phyloP scores from a whole-genome alignment of 108 stramenopile species.

The Fistulifera pelliculosa region DNA sequence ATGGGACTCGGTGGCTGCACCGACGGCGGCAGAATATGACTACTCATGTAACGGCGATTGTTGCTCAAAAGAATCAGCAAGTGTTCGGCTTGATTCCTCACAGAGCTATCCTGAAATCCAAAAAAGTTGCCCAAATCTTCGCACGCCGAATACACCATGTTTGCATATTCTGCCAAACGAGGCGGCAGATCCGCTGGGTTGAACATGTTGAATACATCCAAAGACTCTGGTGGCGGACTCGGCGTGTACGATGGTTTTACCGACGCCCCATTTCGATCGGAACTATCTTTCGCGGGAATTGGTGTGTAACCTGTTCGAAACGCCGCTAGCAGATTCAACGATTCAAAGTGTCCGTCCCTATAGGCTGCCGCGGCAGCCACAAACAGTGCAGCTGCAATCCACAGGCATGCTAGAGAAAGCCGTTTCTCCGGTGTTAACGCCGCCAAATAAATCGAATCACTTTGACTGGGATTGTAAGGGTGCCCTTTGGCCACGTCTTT shows the following conservation, averaged over 20 bases:
- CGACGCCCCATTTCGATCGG: conserved; percentile 10
- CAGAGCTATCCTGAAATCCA: conserved; percentile 87
- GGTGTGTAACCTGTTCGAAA: conserved; percentile 10
- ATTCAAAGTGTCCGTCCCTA: conserved; percentile 36
- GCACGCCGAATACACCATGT: conserved; percentile 88
- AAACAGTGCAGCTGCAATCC: conserved; percentile 45
- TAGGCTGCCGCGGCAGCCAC: conserved; percentile 45
- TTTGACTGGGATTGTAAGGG: conserved; percentile 19
- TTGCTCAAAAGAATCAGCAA: conserved; percentile 87
- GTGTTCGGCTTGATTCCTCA: conserved; percentile 95
- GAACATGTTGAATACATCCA: conserved; percentile 80
- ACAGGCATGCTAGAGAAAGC: conserved; percentile 27
- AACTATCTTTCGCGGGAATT: conserved; percentile 13
- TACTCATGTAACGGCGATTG: conserved; percentile 93
- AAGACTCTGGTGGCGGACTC: conserved; percentile 26
- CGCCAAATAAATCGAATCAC: neutral
- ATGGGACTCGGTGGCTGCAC: conserved; percentile 82
- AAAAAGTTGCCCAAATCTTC: conserved; percentile 92
- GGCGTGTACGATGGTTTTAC: conserved; percentile 1
- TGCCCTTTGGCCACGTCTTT: conserved; percentile 40
- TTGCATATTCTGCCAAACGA: conserved; percentile 83
- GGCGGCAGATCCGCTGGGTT: conserved; percentile 86
- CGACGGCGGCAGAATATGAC: conserved; percentile 66
- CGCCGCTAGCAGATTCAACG: conserved; percentile 5
- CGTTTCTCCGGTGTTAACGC: conserved; percentile 7